A percentile compares a stretch with the other conserved stretches of the same genome.
phyloP scores from a whole-genome alignment of 257 asterid species.

The Nicotiana noctiflora region DNA sequence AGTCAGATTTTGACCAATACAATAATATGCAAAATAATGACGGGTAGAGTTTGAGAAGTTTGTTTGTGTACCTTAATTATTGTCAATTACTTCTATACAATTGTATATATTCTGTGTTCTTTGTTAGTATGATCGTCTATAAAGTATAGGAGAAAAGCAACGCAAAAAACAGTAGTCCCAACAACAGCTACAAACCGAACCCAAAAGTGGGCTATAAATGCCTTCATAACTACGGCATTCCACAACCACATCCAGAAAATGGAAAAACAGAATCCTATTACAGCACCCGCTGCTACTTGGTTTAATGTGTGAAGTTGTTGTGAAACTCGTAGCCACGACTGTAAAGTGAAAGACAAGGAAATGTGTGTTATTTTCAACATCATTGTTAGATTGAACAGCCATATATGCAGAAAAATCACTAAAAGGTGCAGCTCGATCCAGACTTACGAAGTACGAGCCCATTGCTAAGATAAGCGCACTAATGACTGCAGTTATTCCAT shows the following conservation, averaged over 20 bases:
- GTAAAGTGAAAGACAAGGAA: constrained; percentile 12
- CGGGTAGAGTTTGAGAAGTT: not conserved
- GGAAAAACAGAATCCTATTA: constrained; percentile 42
- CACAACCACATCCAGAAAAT: constrained; percentile 62
- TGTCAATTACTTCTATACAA: not conserved
- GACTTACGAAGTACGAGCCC: constrained; percentile 70
- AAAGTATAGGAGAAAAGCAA: constrained; percentile 24
- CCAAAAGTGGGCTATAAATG: constrained; percentile 35
- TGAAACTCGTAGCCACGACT: constrained; percentile 86
- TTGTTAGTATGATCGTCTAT: not conserved
- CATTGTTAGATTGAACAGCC: not conserved
- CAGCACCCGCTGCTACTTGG: constrained; percentile 70
- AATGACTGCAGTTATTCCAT: constrained; percentile 35
- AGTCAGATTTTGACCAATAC: no score
- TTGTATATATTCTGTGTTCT: not conserved
- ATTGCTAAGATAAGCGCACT: constrained; percentile 29
- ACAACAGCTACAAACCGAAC: constrained; percentile 33
- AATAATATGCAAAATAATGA: not conserved
- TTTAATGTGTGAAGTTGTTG: constrained; percentile 57
- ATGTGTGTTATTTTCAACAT: not conserved
- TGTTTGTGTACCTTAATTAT: not conserved
- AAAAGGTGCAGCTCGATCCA: not conserved
- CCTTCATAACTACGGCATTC: constrained; percentile 36
- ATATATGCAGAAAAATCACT: not conserved
- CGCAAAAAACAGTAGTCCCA: constrained; percentile 25